These are phyloP conservation scores for Kalmanozyma brasiliensis DNA, from an alignment of 1,284 basidiomycete species.

Conservation along the genomic window DNA sequence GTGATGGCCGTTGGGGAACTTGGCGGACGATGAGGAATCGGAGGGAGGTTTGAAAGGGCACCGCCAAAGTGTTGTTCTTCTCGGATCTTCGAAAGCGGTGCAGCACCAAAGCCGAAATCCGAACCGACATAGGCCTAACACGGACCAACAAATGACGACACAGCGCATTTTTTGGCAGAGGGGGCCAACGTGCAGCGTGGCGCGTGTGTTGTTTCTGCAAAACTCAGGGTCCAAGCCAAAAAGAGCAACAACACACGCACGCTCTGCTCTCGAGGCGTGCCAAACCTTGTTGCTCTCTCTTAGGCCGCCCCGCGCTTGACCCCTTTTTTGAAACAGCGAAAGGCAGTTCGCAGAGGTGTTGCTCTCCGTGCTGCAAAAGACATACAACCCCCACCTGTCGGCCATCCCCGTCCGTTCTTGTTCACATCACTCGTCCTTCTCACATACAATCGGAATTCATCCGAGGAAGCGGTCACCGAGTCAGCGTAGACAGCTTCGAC, in stretches of 20 bases:
- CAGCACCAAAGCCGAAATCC: slow-evolving; percentile 14
- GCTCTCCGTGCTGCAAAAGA: neutral
- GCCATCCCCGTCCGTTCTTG: too few species aligned
- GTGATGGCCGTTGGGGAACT: slow-evolving; percentile 1
- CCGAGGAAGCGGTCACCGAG: too few species aligned
- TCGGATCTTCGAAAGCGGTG: slow-evolving; percentile 14
- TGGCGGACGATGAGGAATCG: too few species aligned
- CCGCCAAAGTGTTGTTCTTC: slow-evolving; percentile 14
- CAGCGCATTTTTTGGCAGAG: slow-evolving; percentile 8
- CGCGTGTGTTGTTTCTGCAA: slow-evolving; percentile 1
- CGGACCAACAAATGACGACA: neutral
- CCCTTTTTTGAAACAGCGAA: slow-evolving; percentile 2
- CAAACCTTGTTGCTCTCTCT: neutral
- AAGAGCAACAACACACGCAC: slow-evolving; percentile 15
- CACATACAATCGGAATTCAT: too few species aligned
- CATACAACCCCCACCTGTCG: too few species aligned
- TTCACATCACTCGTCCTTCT: too few species aligned
- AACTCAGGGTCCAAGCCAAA: slow-evolving; percentile 11
- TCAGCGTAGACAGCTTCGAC: too few species aligned
- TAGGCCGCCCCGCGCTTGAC: slow-evolving; percentile 2
- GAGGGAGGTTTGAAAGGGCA: neutral
- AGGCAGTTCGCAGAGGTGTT: neutral
- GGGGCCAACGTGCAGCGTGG: slow-evolving; percentile 6
- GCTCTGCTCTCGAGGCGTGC: too few species aligned
- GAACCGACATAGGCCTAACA: slow-evolving; percentile 1